Evolutionary conservation across 2,329 filamentous ascomycete genomes (phyloP).

Genomic region (Aspergillus chevalieri): DNA sequence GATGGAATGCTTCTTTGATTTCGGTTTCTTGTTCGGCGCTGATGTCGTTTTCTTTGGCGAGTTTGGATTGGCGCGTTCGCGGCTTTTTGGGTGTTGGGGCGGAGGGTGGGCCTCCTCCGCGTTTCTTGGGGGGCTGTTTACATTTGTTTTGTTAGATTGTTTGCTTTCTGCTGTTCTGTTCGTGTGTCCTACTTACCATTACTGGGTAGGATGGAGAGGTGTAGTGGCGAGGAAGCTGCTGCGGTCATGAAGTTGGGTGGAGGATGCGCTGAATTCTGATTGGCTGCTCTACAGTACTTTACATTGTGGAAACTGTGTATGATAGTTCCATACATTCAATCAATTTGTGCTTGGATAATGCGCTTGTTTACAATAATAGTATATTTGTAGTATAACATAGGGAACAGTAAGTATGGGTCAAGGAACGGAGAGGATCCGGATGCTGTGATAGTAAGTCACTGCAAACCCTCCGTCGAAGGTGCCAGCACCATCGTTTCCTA

Average conservation of each 20-base stretch:
- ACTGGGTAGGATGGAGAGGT: background rate
- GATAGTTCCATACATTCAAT: too few relatives aligned
- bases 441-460: too few relatives aligned
- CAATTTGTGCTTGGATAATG: too few relatives aligned
- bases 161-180: background rate
- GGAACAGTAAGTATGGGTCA: too few relatives aligned
- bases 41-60: slow-evolving; percentile 87
- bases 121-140: slow-evolving; percentile 33
- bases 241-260: background rate
- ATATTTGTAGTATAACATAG: too few relatives aligned
- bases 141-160: background rate
- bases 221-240: background rate
- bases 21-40: slow-evolving; percentile 77
- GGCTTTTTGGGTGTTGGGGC: slow-evolving; percentile 29
- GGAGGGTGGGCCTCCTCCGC: slow-evolving; percentile 23
- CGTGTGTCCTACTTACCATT: slow-evolving; percentile 14
- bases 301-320: too few relatives aligned
- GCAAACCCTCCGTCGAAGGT: too few relatives aligned
- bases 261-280: background rate
- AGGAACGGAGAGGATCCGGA: too few relatives aligned
- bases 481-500: too few relatives aligned
- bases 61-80: slow-evolving; percentile 65
- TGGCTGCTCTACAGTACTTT: too few relatives aligned
- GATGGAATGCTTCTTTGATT: slow-evolving; percentile 80
- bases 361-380: too few relatives aligned